Conservation (phyloP, 179 eudicot genomes). For the Nepenthes alata region DNA sequence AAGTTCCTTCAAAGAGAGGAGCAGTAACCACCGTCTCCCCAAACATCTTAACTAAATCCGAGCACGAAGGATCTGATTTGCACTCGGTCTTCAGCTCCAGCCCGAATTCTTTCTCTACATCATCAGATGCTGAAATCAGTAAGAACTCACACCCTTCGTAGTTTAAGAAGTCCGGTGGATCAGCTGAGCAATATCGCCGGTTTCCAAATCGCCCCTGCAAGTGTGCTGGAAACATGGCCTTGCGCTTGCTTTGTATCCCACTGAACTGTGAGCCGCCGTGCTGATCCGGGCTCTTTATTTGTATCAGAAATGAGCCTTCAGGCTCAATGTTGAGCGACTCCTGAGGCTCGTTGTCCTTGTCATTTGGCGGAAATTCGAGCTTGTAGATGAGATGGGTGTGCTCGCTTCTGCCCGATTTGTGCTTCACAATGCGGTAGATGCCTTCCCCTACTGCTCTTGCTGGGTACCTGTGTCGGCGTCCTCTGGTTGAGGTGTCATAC, state of each 20-base stretch:
- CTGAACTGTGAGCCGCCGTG: constrained; percentile 19
- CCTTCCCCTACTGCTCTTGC: constrained; percentile 78
- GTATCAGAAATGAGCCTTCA: constrained; percentile 58
- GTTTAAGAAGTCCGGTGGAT: constrained; percentile 68
- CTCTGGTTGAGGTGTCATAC: constrained; percentile 58
- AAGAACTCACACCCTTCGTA: constrained; percentile 79
- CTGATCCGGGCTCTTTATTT: constrained; percentile 58
- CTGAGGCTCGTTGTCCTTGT: constrained; percentile 30
- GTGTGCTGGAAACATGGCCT: constrained; percentile 62
- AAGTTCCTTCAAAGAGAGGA: constrained; percentile 54
- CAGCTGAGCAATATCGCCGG: constrained; percentile 31
- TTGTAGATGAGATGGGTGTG: constrained; percentile 70
- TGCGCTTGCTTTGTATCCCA: constrained; percentile 48
- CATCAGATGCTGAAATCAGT: constrained; percentile 58
- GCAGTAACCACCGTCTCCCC: constrained; percentile 30
- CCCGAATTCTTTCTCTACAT: constrained; percentile 53
- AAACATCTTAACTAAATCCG: constrained; percentile 58
- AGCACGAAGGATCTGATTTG: constrained; percentile 27
- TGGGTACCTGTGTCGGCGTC: constrained; percentile 34
- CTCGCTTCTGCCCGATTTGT: constrained; percentile 23
- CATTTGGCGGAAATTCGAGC: constrained; percentile 47
- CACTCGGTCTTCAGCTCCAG: constrained; percentile 39
- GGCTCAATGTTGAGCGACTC: constrained; percentile 35
- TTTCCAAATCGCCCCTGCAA: constrained; percentile 47
- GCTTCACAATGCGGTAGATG: constrained; percentile 49